These are phyloP conservation scores for Neltuma alba DNA, from an alignment of 306 rosid genomes.

Conservation along the genomic window DNA sequence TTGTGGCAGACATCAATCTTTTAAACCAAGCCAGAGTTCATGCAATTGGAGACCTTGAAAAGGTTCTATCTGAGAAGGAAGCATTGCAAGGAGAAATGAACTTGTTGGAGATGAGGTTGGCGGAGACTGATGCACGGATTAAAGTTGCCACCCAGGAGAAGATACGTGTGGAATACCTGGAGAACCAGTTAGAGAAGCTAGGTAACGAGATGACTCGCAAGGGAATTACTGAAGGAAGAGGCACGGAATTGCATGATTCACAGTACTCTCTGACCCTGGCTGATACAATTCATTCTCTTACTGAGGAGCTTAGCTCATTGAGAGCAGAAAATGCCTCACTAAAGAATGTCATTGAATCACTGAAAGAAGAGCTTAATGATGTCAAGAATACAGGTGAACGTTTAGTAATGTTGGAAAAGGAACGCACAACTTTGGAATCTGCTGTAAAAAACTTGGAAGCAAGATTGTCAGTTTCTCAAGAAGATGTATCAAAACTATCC, in stretches of 20 bases:
- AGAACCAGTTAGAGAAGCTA: slow-evolving; percentile 62
- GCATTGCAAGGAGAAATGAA: slow-evolving; percentile 74
- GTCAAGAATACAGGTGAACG: slow-evolving; percentile 63
- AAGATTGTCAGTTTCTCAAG: slow-evolving; percentile 68
- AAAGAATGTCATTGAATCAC: slow-evolving; percentile 60
- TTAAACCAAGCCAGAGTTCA: slow-evolving; percentile 78
- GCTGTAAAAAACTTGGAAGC: slow-evolving; percentile 71
- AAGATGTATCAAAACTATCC: slow-evolving; percentile 68
- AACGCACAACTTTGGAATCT: slow-evolving; percentile 69
- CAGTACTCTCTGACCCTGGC: slow-evolving; percentile 31
- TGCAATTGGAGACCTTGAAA: slow-evolving; percentile 80
- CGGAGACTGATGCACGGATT: slow-evolving; percentile 74
- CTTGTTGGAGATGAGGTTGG: slow-evolving; percentile 67
- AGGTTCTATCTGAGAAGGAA: slow-evolving; percentile 74
- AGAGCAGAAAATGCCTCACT: slow-evolving; percentile 71
- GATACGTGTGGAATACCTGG: slow-evolving; percentile 66
- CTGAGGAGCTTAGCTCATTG: slow-evolving; percentile 61
- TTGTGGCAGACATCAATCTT: slow-evolving; percentile 71
- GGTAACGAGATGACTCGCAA: slow-evolving; percentile 49
- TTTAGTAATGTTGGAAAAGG: slow-evolving; percentile 66
- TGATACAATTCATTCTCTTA: slow-evolving; percentile 46
- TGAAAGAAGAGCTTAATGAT: slow-evolving; percentile 55
- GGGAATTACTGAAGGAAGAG: slow-evolving; percentile 45
- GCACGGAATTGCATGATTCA: slow-evolving; percentile 42
- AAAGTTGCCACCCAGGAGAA: slow-evolving; percentile 73